These are phyloP conservation scores for Pancytospora philotis DNA, from an alignment of 371 early-diverging fungal genomes.

Conservation along the genomic window DNA sequence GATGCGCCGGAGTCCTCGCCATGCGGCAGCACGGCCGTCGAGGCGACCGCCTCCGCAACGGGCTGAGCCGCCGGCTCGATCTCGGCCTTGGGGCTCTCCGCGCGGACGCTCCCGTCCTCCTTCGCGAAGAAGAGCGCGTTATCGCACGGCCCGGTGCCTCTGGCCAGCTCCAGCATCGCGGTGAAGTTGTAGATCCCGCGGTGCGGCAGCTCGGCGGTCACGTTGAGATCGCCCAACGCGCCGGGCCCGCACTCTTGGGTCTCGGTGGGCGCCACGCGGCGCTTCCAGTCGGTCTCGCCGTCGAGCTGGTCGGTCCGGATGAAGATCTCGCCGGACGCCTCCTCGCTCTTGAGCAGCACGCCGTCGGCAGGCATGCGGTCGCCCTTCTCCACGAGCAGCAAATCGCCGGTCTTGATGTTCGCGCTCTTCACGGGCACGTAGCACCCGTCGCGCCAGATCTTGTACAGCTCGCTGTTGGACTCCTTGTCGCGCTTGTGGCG, in stretches of 20 bases:
- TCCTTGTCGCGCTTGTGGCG: constrained; percentile 72
- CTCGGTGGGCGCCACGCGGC: constrained; percentile 58
- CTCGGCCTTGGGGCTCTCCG: neutral
- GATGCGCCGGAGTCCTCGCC: neutral
- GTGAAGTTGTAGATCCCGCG: constrained; percentile 87
- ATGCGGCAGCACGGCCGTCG: neutral
- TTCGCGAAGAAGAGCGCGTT: constrained; percentile 9
- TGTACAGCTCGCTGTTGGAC: constrained; percentile 41
- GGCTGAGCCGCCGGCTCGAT: neutral
- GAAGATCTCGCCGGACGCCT: constrained; percentile 75
- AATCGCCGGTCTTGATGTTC: constrained; percentile 74
- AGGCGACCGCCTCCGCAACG: neutral
- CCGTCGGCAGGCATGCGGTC: constrained; percentile 84
- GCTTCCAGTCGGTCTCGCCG: constrained; percentile 98
- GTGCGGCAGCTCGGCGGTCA: constrained; percentile 73
- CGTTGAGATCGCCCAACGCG: constrained; percentile 18
- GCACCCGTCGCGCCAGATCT: neutral
- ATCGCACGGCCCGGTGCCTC: neutral
- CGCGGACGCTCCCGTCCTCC: neutral
- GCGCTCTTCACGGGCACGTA: constrained; percentile 58
- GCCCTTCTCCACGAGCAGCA: constrained; percentile 75
- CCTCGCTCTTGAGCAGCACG: constrained; percentile 66
- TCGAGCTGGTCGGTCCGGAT: constrained; percentile 96
- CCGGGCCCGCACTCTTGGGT: constrained; percentile 20
- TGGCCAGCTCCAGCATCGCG: constrained; percentile 61